Base-by-base conservation (phyloP, 106 monocot species). In the Alisma plantagoaquatica region DNA sequence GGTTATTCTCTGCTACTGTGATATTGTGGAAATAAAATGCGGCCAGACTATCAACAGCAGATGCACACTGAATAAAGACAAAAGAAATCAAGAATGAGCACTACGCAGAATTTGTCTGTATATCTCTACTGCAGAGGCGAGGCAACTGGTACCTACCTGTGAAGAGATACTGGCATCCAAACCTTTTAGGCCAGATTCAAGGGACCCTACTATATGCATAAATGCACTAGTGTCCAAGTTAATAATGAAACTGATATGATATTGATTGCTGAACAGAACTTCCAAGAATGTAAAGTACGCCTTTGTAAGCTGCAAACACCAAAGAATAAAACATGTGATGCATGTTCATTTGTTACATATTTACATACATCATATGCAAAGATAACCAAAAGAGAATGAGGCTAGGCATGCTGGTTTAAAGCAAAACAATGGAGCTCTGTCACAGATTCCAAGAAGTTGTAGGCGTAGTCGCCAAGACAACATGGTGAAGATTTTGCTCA, bases 151-250 rank as follows among this genome's bases (percentile, higher is more conserved):
- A 29, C 15, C 44, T 65, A 85, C 96, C 89, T 96, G 96, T 18
- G 96, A 84, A 48, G 96, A 88, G 43, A 96, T 85, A 54, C 63
- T 53, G 23, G 81, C 12, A 74, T 96, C 96, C 65, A 96, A 63
- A 38, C 84, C 81, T 60, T 96, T 89, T 25, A 96, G 76, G 63
- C 96, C 96, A 70, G 96, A 89, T 69, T 96, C 89, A 60, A 96
- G 84, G 29, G 96, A 89, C 15, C 78, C 77, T 24, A 89, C 84
- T 49, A 96, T 76, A 79, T 85, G 89, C 81, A 79, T 76, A 70
- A 96, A 96, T 9, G 78, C 85, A 54, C 25, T 81, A 66, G 74
- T 65, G 66, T 84, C 89, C 56, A 89, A 46, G 67, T 76, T 96
- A 49, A 96, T 49, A 63, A 89, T 76, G 51, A 96, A 81, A 49